These are phyloP conservation scores for Aphanomyces euteiches DNA, from an alignment of 352 stramenopile genomes.

Conservation along the genomic window DNA sequence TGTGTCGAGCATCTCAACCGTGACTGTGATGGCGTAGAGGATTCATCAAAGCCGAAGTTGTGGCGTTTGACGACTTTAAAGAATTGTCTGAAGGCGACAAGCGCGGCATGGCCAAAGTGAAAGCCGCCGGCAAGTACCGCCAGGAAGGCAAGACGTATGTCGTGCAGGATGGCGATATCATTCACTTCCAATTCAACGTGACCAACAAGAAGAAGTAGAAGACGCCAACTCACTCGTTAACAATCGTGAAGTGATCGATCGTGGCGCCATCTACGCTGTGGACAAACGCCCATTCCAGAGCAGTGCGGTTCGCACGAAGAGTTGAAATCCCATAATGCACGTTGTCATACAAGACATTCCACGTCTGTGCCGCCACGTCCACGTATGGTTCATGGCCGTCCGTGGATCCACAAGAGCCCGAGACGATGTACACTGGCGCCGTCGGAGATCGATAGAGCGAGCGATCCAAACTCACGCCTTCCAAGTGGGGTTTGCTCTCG, in stretches of 20 bases:
- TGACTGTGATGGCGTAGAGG: slow-evolving; percentile 33
- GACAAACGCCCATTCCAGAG: slow-evolving; percentile 40
- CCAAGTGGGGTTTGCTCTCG: slow-evolving; percentile 40
- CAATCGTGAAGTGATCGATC: slow-evolving; percentile 42
- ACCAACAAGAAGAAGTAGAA: slow-evolving; percentile 78
- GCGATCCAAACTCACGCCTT: slow-evolving; percentile 48
- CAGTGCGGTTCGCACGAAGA: slow-evolving; percentile 35
- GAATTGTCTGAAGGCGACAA: slow-evolving; percentile 57
- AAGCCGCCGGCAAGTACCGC: slow-evolving; percentile 86
- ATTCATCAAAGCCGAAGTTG: slow-evolving; percentile 88
- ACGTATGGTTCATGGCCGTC: slow-evolving; percentile 40
- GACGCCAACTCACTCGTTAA: slow-evolving; percentile 29
- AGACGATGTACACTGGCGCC: slow-evolving; percentile 65
- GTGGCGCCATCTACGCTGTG: slow-evolving; percentile 34
- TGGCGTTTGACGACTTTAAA: slow-evolving; percentile 88
- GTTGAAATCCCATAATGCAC: slow-evolving; percentile 48
- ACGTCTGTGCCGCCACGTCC: slow-evolving; percentile 33
- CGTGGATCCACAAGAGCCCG: slow-evolving; percentile 53
- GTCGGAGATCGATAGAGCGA: slow-evolving; percentile 56
- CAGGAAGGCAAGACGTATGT: slow-evolving; percentile 89
- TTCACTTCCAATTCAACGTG: slow-evolving; percentile 90
- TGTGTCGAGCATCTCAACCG: slow-evolving; percentile 20
- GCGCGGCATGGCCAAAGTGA: slow-evolving; percentile 77
- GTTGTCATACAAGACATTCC: slow-evolving; percentile 48
- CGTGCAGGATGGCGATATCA: slow-evolving; percentile 90